Conservation (phyloP, 352 stramenopile species). For the Phytophthora agathidicida region DNA sequence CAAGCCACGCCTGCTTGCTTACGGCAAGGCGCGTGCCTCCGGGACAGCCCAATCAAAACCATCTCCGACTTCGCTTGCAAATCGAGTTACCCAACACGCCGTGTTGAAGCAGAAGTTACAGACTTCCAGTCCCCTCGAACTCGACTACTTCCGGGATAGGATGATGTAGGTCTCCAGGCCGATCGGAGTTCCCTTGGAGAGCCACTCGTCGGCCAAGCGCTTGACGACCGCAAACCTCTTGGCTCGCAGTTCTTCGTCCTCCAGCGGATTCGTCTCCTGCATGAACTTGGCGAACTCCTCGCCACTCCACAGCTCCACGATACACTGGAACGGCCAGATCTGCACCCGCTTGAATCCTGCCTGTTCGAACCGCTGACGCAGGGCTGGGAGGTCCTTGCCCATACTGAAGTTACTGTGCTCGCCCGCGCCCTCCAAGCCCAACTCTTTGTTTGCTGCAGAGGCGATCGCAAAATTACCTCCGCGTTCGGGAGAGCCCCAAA, state of each 20-base stretch:
- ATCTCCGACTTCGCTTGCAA: constrained; percentile 24
- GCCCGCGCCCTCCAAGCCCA: constrained; percentile 30
- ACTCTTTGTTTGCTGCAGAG: constrained; percentile 32
- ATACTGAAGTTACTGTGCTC: constrained; percentile 54
- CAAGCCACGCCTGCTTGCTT: constrained; percentile 4
- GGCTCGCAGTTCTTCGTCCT: constrained; percentile 36
- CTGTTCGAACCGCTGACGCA: constrained; percentile 36
- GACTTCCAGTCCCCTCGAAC: constrained; percentile 6
- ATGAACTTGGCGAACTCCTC: constrained; percentile 51
- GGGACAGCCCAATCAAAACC: constrained; percentile 2
- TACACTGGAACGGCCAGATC: constrained; percentile 58
- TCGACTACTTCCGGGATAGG: constrained; percentile 35
- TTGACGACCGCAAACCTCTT: constrained; percentile 37
- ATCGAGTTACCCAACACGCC: constrained; percentile 23
- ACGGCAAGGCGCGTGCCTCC: background rate
- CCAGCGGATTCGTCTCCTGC: constrained; percentile 25
- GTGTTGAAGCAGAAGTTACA: constrained; percentile 23
- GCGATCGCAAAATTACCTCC: constrained; percentile 45
- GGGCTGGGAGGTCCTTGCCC: constrained; percentile 45
- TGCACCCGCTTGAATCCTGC: constrained; percentile 43
- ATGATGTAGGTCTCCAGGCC: constrained; percentile 65
- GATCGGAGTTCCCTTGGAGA: constrained; percentile 54
- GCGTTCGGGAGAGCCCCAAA: constrained; percentile 55
- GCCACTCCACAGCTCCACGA: constrained; percentile 56
- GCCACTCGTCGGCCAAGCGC: constrained; percentile 54